A percentile compares a stretch with the other conserved stretches of the same genome.
Conservation (phyloP, 2,329 filamentous ascomycete genomes). For the Coniochaeta hoffmannii region DNA sequence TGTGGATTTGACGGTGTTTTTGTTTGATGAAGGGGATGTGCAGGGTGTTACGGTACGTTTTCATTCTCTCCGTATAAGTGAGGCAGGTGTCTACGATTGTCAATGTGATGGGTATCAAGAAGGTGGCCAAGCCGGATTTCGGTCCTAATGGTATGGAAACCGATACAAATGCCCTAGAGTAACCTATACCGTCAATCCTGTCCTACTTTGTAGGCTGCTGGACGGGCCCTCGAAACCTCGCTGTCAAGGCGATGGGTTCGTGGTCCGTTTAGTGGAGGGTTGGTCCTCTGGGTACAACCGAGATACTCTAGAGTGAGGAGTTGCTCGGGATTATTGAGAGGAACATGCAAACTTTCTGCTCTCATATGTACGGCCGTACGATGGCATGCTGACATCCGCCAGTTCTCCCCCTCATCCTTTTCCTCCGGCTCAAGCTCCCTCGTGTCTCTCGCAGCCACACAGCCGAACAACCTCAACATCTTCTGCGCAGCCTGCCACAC, state of each 20-base stretch:
- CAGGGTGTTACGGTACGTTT: conserved; percentile 29
- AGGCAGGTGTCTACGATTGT: not conserved
- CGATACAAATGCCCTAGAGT: conserved; percentile 65
- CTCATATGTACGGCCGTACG: not conserved
- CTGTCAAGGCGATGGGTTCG: conserved; percentile 17
- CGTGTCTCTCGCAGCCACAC: conserved; percentile 6
- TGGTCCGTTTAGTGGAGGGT: conserved; percentile 7
- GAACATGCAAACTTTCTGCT: conserved; percentile 30
- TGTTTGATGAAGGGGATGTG: conserved; percentile 65
- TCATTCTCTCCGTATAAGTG: conserved; percentile 8
- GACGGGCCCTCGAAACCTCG: conserved; percentile 20
- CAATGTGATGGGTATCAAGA: conserved; percentile 42
- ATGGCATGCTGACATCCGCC: not conserved
- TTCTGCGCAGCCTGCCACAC: conserved; percentile 37
- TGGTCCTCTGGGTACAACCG: conserved; percentile 37
- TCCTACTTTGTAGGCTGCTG: conserved; percentile 17
- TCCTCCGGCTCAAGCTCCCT: not conserved
- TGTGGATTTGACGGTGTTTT: conserved; percentile 71
- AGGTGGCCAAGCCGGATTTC: conserved; percentile 48
- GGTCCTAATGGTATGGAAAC: conserved; percentile 47
- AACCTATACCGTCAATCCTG: conserved; percentile 23
- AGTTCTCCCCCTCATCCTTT: not conserved
- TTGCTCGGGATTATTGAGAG: conserved; percentile 42
- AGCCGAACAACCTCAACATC: conserved; percentile 25
- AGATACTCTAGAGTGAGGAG: conserved; percentile 38